A percentile compares a stretch with the other conserved stretches of the same genome.
Evolutionary conservation across 2,329 filamentous ascomycete genomes (phyloP).

Genomic region (Cryphonectria radicalis): DNA sequence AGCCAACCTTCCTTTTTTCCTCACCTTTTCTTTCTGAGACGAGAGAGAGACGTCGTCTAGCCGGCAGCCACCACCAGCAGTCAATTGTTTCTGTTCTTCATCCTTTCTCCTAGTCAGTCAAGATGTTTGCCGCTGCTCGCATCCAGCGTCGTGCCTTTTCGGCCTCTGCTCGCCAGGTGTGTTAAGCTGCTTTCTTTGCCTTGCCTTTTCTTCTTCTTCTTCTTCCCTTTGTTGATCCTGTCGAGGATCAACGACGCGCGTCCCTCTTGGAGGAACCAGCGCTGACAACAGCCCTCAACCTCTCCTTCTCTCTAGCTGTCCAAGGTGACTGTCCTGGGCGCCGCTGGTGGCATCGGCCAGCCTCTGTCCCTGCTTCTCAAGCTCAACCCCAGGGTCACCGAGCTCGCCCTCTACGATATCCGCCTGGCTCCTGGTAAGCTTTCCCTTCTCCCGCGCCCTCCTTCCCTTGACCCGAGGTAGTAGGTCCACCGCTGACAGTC

Average conservation of each 20-base stretch:
- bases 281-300: constrained; percentile 3
- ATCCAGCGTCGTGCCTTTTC: constrained; percentile 82
- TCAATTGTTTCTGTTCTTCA: constrained; percentile 14
- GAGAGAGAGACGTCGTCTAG: background rate
- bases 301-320: constrained; percentile 67
- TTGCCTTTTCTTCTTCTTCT: too few species aligned
- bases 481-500: constrained; percentile 33
- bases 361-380: constrained; percentile 97
- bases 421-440: constrained; percentile 81
- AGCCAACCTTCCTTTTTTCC: background rate
- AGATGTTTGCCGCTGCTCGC: constrained; percentile 75
- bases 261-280: background rate
- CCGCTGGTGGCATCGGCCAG: constrained; percentile 97
- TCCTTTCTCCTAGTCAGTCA: constrained; percentile 39
- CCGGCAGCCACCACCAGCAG: constrained; percentile 4
- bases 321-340: constrained; percentile 97
- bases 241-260: background rate
- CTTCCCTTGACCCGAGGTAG: background rate
- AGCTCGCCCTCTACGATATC: constrained; percentile 98
- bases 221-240: background rate
- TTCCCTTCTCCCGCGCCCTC: constrained; percentile 1
- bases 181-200: constrained; percentile 10
- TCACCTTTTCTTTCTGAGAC: background rate
- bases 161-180: constrained; percentile 75
- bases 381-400: constrained; percentile 92